These are phyloP conservation scores for Dorcoceras hygrometricum DNA, from an alignment of 257 asterid species.

Conservation along the genomic window DNA sequence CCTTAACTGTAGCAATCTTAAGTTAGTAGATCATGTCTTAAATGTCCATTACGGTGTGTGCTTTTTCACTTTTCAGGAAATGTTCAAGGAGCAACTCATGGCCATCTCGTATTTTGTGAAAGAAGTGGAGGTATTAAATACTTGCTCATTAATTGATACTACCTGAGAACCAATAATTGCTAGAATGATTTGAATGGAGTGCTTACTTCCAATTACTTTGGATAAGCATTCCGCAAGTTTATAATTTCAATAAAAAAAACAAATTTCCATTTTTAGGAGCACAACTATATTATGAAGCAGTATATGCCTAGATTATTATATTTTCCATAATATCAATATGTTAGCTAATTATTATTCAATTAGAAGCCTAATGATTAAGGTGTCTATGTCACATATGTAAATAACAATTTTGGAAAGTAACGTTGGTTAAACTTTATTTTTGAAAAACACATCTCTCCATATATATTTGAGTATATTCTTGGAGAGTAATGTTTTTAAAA, in stretches of 20 bases:
- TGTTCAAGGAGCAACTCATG: slow-evolving; percentile 59
- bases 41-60: slow-evolving; percentile 20
- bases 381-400: too few relatives aligned
- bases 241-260: not conserved
- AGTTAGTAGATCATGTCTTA: slow-evolving; percentile 14
- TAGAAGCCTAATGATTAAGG: not conserved
- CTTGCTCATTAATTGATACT: slow-evolving; percentile 14
- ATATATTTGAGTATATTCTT: too few relatives aligned
- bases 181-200: slow-evolving; percentile 15
- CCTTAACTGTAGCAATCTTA: not conserved
- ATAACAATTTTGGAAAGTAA: too few relatives aligned
- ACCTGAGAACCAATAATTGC: slow-evolving; percentile 13
- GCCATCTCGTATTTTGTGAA: slow-evolving; percentile 54
- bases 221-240: not conserved
- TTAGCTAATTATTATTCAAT: not conserved
- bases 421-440: too few relatives aligned
- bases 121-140: slow-evolving; percentile 63
- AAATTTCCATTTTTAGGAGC: too few relatives aligned
- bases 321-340: not conserved
- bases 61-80: slow-evolving; percentile 64
- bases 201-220: not conserved
- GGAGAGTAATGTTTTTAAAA: too few relatives aligned
- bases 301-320: too few relatives aligned
- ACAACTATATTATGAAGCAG: too few relatives aligned
- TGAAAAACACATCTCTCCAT: too few relatives aligned